These are phyloP conservation scores for Conringia planisiliqua DNA, from an alignment of 345 rosid genomes.

Conservation along the genomic window DNA sequence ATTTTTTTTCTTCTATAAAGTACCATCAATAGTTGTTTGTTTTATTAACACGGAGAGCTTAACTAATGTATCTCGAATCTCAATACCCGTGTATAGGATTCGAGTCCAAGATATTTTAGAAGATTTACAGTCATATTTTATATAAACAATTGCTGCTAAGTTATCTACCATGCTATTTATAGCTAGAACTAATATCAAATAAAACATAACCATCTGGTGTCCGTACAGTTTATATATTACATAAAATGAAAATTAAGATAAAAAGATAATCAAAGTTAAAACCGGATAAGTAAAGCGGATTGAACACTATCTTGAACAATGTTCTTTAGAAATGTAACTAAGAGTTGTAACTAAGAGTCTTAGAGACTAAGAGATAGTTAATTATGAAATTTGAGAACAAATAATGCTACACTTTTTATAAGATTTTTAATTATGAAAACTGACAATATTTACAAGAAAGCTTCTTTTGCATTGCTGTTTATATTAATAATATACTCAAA, in stretches of 20 bases:
- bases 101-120: constrained; percentile 23
- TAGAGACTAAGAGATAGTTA: no score
- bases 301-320: background rate
- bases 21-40: background rate
- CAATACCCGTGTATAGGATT: constrained; percentile 14
- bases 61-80: constrained; percentile 19
- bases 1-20: background rate
- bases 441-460: background rate
- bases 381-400: background rate
- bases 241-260: background rate
- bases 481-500: background rate
- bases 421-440: background rate
- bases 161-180: constrained; percentile 10
- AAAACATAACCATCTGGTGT: background rate
- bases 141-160: background rate
- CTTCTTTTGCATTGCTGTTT: background rate
- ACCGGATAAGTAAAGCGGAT: background rate
- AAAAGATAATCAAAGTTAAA: background rate
- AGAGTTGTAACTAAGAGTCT: background rate
- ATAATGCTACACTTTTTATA: background rate
- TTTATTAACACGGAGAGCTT: background rate
- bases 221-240: constrained; percentile 2
- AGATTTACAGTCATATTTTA: constrained; percentile 17
- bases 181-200: background rate
- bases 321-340: background rate